Conservation (phyloP, 2,329 filamentous ascomycete genomes). For the Fusarium lyarnte region DNA sequence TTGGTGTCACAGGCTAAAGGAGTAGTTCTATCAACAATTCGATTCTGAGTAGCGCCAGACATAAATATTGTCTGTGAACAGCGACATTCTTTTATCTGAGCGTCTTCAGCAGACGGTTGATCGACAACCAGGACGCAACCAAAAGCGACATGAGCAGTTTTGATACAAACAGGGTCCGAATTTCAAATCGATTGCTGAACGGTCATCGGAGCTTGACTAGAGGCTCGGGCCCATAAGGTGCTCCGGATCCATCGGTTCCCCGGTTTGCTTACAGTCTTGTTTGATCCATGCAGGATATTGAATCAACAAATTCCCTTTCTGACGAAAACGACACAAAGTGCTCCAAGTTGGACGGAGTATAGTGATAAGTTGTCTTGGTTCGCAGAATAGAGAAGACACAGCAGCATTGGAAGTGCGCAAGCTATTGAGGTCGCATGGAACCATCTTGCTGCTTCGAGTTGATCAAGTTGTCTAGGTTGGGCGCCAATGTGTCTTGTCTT, state of each 20-base stretch:
- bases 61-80: not conserved
- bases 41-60: not conserved
- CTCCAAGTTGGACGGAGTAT: not conserved
- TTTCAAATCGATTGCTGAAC: constrained; percentile 5
- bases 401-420: not conserved
- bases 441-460: not conserved
- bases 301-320: not conserved
- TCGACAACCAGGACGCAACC: constrained; percentile 24
- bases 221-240: constrained; percentile 33
- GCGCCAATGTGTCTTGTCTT: constrained; percentile 2
- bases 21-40: constrained; percentile 23
- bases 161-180: constrained; percentile 20
- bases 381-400: not conserved
- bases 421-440: not conserved
- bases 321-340: not conserved
- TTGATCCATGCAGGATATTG: constrained; percentile 21
- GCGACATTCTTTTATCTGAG: not conserved
- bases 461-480: not conserved
- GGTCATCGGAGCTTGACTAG: constrained; percentile 25
- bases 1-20: constrained; percentile 19
- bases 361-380: not conserved
- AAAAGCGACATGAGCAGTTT: constrained; percentile 10
- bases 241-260: constrained; percentile 40
- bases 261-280: constrained; percentile 33
- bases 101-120: constrained; percentile 15